These are phyloP conservation scores for Panicum miliaceum DNA, from an alignment of 176 grass and related monocot genomes.

Conservation along the genomic window DNA sequence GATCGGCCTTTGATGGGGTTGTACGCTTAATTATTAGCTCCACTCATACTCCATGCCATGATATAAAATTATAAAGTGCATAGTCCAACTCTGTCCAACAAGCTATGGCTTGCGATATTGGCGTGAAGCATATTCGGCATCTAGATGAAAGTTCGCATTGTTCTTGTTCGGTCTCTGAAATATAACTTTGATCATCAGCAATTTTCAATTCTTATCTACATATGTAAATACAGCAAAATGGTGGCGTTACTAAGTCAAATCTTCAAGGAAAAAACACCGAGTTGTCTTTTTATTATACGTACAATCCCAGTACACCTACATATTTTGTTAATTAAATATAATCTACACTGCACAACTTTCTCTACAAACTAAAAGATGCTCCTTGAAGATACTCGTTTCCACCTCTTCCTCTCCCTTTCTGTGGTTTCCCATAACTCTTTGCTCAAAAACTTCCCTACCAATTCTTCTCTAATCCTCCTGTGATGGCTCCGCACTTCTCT, in stretches of 20 bases:
- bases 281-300: too few species aligned
- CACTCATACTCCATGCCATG: not conserved
- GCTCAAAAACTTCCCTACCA: too few species aligned
- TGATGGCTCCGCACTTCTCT: too few species aligned
- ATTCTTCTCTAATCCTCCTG: too few species aligned
- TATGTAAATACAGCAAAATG: not conserved
- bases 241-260: not conserved
- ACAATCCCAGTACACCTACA: not conserved
- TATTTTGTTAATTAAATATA: too few species aligned
- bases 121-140: slow-evolving; percentile 4
- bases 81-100: not conserved
- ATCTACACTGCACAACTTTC: not conserved
- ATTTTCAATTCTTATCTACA: not conserved
- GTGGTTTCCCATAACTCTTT: too few species aligned
- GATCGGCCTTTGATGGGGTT: not conserved
- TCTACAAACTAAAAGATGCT: not conserved
- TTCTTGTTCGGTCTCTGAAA: not conserved
- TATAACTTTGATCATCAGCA: not conserved
- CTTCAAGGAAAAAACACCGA: not conserved
- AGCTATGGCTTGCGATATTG: not conserved
- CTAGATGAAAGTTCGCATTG: not conserved
- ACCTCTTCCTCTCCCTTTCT: too few species aligned
- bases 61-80: not conserved
- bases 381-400: too few species aligned
- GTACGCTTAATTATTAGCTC: not conserved